Base-by-base conservation (phyloP, 2,329 filamentous ascomycete species). In the Malbranchea zuffiana region DNA sequence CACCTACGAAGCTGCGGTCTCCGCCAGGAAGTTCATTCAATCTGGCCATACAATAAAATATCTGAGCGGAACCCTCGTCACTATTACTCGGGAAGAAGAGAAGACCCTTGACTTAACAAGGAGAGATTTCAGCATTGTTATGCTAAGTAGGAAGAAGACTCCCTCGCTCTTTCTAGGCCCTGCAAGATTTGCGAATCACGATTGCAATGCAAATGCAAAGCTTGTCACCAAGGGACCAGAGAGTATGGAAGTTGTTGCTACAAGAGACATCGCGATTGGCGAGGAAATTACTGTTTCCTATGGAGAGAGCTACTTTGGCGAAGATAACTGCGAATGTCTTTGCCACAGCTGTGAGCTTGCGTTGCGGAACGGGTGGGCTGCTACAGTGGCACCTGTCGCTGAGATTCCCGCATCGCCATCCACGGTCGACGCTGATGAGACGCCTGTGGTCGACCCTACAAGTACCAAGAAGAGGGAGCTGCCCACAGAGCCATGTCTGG, bases 271-370 rank as follows among this genome's bases (percentile, higher is more conserved):
- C 43, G 74, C 80, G 7, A 67, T 81, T 1, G 90, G 87, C 3
- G 87, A 98, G 43, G 90, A 98, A 58, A 93, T 98, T 42, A 98
- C 90, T 0, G 90, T 98, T 0, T 88, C 81, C 0, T 98, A 98
- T 52, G 86, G 88, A 16, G 86, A 93, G 12, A 86, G 84, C 54
- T 98, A 98, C 57, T 98, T 98, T 62, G 90, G 90, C 2, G 79
- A 85, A 29, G 77, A 87, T 55, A 98, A 98, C 49, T 87, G 86
- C 58, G 90, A 98, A 55, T 98, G 90, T 55, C 66, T 98, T 1
- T 98, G 90, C 57, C 72, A 73, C 48, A 90, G 82, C 0, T 98
- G 90, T 57, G 90, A 98, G 61, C 68, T 71, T 15, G 65, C 69
- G 3, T 64, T 74, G 40, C 69, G 72, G 36, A 96, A 95, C 55